A percentile compares a stretch with the other conserved stretches of the same genome.
phyloP scores from a whole-genome alignment of 257 asterid genomes.

The Solanum virginianum region DNA sequence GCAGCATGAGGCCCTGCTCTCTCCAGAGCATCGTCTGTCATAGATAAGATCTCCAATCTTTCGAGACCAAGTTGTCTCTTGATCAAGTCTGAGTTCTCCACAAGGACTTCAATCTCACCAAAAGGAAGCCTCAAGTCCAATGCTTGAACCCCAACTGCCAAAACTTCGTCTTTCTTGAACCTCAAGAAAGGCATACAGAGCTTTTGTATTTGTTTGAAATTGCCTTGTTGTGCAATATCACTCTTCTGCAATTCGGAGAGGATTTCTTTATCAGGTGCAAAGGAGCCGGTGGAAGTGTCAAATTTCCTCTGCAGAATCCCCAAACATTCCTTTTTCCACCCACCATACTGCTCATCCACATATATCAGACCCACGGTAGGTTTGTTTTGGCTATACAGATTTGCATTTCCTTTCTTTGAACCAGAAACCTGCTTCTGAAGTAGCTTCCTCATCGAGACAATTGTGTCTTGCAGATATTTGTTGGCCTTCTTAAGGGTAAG shows the following conservation, averaged over 20 bases:
- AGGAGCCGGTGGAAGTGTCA: conserved; percentile 27
- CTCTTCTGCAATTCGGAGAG: conserved; percentile 58
- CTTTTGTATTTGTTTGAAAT: conserved; percentile 63
- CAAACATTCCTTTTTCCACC: conserved; percentile 79
- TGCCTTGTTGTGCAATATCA: conserved; percentile 42
- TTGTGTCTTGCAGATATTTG: conserved; percentile 62
- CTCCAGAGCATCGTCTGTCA: conserved; percentile 31
- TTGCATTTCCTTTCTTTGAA: conserved; percentile 48
- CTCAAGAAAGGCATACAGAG: conserved; percentile 85
- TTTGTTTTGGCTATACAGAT: conserved; percentile 23
- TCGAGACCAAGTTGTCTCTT: conserved; percentile 78
- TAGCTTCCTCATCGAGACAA: conserved; percentile 72
- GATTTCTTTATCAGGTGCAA: conserved; percentile 76
- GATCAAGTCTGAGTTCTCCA: conserved; percentile 50
- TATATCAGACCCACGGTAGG: conserved; percentile 52
- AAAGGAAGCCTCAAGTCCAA: conserved; percentile 74
- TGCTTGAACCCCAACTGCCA: conserved; percentile 61
- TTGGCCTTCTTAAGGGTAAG: conserved; percentile 70
- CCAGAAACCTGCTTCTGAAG: conserved; percentile 82
- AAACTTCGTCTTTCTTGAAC: conserved; percentile 78
- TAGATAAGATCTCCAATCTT: conserved; percentile 43
- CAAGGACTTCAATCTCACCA: conserved; percentile 72
- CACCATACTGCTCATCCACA: conserved; percentile 76
- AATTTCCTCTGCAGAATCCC: conserved; percentile 47
- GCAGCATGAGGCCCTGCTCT: conserved; percentile 44